Evolutionary conservation across 78 protist species (phyloP), one percentile per base, ranked within the genome.

Genomic region (Pigoraptor vietnamica): DNA sequence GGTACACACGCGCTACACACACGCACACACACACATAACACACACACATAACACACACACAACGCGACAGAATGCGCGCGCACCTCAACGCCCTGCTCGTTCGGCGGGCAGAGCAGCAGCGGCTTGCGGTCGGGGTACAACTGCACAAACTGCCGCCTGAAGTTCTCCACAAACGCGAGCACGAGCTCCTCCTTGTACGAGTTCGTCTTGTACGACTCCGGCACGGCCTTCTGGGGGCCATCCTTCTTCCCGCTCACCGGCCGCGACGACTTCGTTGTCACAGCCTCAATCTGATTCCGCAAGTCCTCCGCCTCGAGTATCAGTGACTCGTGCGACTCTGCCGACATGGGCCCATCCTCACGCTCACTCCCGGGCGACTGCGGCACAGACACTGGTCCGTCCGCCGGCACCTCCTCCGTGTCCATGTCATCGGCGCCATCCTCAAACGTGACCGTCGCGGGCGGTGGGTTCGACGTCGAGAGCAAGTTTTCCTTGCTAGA

Each of bases 81-180:
- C 86, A 81, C 24, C 33, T 81, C 33, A 29, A 81, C 1, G 86
- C 33, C 86, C 2, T 81, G 2, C 82, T 92, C 94, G 88, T 94
- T 94, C 21, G 1, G 38, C 24, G 94, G 93, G 24, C 39, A 2
- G 37, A 94, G 91, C 48, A 94, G 39, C 37, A 90, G 91, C 35
- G 89, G 89, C 40, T 39, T 0, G 2, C 96, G 90, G 19, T 86
- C n/a, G 24, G 94, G 94, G 81, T 39, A 92, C 38, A 94, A 91
- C 83, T 79, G 86, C n/a, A 55, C 56, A 39, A 39, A 92, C 90
- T 94, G 96, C 25, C 36, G 24, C n/a, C 89, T 1, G 67, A 94
- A 94, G 55, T 89, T 87, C 39, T 81, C 94, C 37, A 91, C 93
- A 1, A 39, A 40, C 91, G 89, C 90, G 33, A 93, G 81, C 23